Evolutionary conservation across 2,329 filamentous ascomycete genomes (phyloP).

Genomic region (Neofusicoccum parvum): DNA sequence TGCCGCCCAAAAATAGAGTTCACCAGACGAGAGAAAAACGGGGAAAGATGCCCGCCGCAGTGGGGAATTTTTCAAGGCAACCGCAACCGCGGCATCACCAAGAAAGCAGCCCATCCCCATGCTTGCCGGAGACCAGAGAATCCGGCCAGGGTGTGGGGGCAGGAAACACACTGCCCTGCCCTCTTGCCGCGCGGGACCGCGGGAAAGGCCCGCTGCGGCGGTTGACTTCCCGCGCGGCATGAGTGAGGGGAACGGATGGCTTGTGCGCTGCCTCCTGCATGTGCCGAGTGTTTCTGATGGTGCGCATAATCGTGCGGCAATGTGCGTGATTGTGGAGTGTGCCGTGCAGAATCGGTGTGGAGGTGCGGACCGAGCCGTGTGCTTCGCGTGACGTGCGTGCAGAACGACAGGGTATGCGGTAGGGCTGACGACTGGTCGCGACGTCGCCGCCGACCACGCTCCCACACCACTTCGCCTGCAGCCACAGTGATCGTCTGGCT

Average conservation of each 20-base stretch:
- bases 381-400: not conserved
- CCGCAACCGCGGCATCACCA: not conserved
- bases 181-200: not conserved
- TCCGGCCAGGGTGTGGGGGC: not conserved
- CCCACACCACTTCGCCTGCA: not conserved
- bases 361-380: slow-evolving; percentile 14
- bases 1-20: not conserved
- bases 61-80: not conserved
- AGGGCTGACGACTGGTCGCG: not conserved
- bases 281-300: not conserved
- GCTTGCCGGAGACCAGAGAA: too few species aligned
- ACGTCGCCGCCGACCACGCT: not conserved
- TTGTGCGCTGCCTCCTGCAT: not conserved
- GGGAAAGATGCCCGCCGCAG: not conserved
- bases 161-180: not conserved
- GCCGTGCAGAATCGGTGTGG: slow-evolving; percentile 7
- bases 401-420: slow-evolving; percentile 11
- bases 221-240: not conserved
- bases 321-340: slow-evolving; percentile 14
- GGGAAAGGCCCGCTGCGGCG: not conserved
- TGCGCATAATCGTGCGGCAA: not conserved
- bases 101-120: too few species aligned
- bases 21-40: not conserved
- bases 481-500: not conserved
- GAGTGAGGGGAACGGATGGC: not conserved